Base-by-base conservation (phyloP, 192 early-diverging fungal genomes). In the Podila epigama region DNA sequence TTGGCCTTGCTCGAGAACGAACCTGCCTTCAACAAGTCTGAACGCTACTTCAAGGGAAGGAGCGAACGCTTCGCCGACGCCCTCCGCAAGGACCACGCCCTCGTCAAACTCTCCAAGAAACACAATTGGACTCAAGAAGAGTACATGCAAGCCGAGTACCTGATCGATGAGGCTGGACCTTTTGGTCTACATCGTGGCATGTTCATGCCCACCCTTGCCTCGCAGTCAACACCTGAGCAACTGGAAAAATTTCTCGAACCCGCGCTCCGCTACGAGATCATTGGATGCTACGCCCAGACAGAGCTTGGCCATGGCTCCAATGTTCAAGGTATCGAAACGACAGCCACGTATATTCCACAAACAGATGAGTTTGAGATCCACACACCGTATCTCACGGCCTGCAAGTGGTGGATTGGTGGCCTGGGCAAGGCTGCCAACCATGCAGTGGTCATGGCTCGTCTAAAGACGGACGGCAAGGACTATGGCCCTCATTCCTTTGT, bases 391-490 rank as follows among this genome's bases (percentile, higher is more conserved):
- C 78, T 95, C 57, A 91, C 92, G 27, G 84, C 92, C 0, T 81
- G 85, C 79, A 96, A 96, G 75, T 96, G 93, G 92, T 96, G 94
- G 93, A 86, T 90, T 29, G 94, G 93, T 28, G 91, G 90, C 18
- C 80, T 96, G 31, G 93, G 93, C 61, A 88, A 90, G 37, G 88
- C 89, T 11, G 88, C 89, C 8, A 93, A 89, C 37, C 92, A 95
- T 75, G 92, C 94, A 3, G 89, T 95, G 42, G 92, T 96, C 5
- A 92, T 93, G 90, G 93, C 93, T 31, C 83, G 88, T 36, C 78
- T 96, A 20, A 85, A 91, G 36, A 85, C 91, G 13, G 79, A 81
- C 33, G 93, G 92, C 60, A 92, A 93, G 72, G 86, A 88, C 51
- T 79, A 83, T 64, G 94, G 94, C 7, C 89, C 92, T 6, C 91